A percentile compares a stretch with the other conserved stretches of the same genome.
Evolutionary conservation across 169 alveolate genomes (phyloP).

Genomic region (Eimeria nieschulzi): DNA sequence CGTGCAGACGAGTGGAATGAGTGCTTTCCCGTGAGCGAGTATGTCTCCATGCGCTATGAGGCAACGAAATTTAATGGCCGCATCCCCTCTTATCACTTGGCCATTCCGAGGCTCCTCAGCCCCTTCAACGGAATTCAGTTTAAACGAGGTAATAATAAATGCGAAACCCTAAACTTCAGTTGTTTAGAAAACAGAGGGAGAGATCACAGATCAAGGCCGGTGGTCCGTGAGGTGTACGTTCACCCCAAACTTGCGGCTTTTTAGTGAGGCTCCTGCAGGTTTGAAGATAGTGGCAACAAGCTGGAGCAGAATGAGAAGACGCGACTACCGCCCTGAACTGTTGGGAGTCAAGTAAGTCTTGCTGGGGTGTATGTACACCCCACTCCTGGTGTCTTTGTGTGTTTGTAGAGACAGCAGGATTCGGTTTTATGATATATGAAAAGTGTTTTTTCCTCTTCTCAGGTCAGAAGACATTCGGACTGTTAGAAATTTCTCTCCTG

Average conservation of each 20-base stretch:
- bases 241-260: neutral
- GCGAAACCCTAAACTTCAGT: neutral
- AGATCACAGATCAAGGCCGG: neutral
- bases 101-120: slow-evolving; percentile 72
- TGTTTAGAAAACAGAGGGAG: neutral
- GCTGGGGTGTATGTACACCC: neutral
- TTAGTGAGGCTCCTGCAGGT: slow-evolving; percentile 6
- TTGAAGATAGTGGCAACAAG: slow-evolving; percentile 70
- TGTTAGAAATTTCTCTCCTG: slow-evolving; percentile 68
- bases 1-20: slow-evolving; percentile 76
- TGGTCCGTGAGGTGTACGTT: neutral
- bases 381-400: too few relatives aligned
- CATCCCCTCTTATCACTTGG: slow-evolving; percentile 76
- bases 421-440: neutral
- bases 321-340: slow-evolving; percentile 76
- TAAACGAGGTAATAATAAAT: slow-evolving; percentile 22
- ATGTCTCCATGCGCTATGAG: slow-evolving; percentile 76
- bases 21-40: slow-evolving; percentile 76
- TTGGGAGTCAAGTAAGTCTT: slow-evolving; percentile 38
- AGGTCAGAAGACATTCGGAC: slow-evolving; percentile 63
- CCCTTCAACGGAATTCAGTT: slow-evolving; percentile 69
- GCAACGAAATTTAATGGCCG: slow-evolving; percentile 68
- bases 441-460: neutral
- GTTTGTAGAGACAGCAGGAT: neutral
- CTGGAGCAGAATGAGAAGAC: slow-evolving; percentile 67